A percentile compares a stretch with the other conserved stretches of the same genome.
Evolutionary conservation across 805 yeast species (phyloP).

Genomic region (Maudiozyma saulgeensis): DNA sequence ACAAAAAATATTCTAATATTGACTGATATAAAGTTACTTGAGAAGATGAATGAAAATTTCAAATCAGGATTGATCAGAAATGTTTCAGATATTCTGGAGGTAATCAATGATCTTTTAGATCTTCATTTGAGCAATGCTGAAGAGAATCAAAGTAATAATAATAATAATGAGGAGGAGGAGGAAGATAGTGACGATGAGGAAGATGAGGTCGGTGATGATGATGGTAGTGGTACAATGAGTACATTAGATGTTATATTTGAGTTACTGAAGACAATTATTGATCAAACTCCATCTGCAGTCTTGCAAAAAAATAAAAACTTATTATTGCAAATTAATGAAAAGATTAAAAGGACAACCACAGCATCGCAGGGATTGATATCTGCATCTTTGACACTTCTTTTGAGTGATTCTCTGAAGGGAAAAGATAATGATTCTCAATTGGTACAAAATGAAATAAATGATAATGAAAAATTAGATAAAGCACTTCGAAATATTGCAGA

Average conservation of each 20-base stretch:
- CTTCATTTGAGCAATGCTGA: conserved; percentile 10
- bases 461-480: conserved; percentile 33
- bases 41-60: conserved; percentile 47
- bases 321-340: conserved; percentile 25
- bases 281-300: conserved; percentile 17
- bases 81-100: conserved; percentile 47
- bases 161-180: conserved; percentile 21
- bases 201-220: background rate
- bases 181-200: conserved; percentile 22
- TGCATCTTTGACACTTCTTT: background rate
- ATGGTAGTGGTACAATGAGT: background rate
- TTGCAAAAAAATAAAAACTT: conserved; percentile 14
- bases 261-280: conserved; percentile 31
- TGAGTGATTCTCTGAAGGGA: background rate
- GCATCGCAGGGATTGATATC: background rate
- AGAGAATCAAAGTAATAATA: conserved; percentile 11
- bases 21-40: conserved; percentile 55
- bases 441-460: background rate
- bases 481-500: conserved; percentile 67
- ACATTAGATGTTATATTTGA: conserved; percentile 28
- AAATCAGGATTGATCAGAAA: conserved; percentile 38
- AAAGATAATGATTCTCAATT: background rate
- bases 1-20: conserved; percentile 45
- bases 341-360: conserved; percentile 8
- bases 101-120: conserved; percentile 36